A percentile compares a stretch with the other conserved stretches of the same genome.
phyloP scores from a whole-genome alignment of 495 filamentous ascomycete genomes.

The Chaetomium cochliodes region DNA sequence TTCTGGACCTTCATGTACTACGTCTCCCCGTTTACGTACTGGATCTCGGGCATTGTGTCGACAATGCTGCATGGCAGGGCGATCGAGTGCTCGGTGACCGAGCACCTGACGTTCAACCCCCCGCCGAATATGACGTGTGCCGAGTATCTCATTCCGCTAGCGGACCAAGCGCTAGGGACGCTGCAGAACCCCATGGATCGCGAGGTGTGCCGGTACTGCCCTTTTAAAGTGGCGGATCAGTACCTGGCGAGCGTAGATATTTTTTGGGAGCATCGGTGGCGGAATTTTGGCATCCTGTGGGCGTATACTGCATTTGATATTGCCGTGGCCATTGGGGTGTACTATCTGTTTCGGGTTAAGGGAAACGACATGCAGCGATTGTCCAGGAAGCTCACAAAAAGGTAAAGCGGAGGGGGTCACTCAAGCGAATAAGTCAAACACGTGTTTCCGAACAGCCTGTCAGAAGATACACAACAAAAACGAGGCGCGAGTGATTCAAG shows the following conservation, averaged over 20 bases:
- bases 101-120: conserved; percentile 54
- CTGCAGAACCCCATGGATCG: conserved; percentile 49
- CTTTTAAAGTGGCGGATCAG: conserved; percentile 48
- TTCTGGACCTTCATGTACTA: conserved; percentile 79
- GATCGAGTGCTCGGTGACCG: conserved; percentile 54
- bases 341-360: conserved; percentile 53
- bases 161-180: conserved; percentile 34
- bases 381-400: conserved; percentile 1
- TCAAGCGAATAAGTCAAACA: no score
- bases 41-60: conserved; percentile 56
- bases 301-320: conserved; percentile 55
- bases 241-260: conserved; percentile 49
- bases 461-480: conserved; percentile 38
- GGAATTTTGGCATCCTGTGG: conserved; percentile 56
- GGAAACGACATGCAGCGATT: conserved; percentile 8
- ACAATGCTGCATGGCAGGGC: conserved; percentile 51
- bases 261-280: conserved; percentile 50
- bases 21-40: conserved; percentile 64
- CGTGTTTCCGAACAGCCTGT: conserved; percentile 35
- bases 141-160: conserved; percentile 29
- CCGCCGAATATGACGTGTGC: conserved; percentile 38
- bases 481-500: conserved; percentile 41
- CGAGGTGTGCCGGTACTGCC: conserved; percentile 48
- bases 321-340: conserved; percentile 48
- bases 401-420: no score